Base-by-base conservation (phyloP, 2,329 filamentous ascomycete genomes). In the Hyphodiscus sp. region DNA sequence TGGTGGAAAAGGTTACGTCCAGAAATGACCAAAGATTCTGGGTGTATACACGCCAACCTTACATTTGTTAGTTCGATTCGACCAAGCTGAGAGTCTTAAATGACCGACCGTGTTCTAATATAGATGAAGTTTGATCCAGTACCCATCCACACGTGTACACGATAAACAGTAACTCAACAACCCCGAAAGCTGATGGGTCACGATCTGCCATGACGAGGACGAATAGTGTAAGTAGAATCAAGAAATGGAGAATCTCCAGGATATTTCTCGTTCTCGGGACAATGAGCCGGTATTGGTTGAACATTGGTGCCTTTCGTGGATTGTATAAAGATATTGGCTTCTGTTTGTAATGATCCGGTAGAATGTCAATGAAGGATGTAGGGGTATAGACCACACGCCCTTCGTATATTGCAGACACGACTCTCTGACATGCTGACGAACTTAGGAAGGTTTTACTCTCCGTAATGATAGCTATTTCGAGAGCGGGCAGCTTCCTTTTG, bases 11-110 rank as follows among this genome's bases (percentile, higher is more conserved):
- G 4, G 82, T 82, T 46, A 92, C 83, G 67, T 94, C 89, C 16
- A 95, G 78, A 63, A 95, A 94, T 0, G 88, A 90, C 89, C 89
- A 95, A 2, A 95, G 73, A 62, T 94, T 92, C 67, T 95, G 88
- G 0, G 89, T 91, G 65, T 94, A 91, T 1, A 94, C 89, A 54
- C 82, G 81, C 87, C 87, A 83, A 48, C 80, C 61, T 63, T 9
- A 18, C 11, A 26, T 3, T 26, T 33, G 52, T 47, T 19, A 23
- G 26, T 48, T 38, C 26, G 46, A 41, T 20, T 46, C 16, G 8
- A n/a, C 13, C 10, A 46, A 26, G 26, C 18, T 29, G 26, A n/a
- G 42, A 45, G 33, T 89, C 88, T 16, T 89, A 69, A 26, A 91
- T 85, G 9, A 45, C 82, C 82, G 41, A 61, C 59, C 57, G 55